Conservation (phyloP, 768 basidiomycete species). For the Hypsizygus marmoreus region DNA sequence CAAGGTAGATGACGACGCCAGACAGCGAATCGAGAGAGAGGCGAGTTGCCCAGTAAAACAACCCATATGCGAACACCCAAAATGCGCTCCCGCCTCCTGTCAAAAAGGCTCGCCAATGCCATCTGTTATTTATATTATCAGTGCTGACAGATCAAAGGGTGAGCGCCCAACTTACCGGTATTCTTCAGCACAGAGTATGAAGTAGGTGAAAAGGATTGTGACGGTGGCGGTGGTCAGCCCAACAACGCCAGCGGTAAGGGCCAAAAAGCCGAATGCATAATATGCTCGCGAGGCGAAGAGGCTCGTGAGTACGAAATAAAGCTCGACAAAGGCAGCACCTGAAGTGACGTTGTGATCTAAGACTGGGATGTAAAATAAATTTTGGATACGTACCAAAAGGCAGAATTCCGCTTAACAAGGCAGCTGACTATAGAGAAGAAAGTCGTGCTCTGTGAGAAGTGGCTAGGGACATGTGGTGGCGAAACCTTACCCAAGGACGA, state of each 20-base stretch:
- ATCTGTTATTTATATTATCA: constrained; percentile 45
- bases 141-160: background rate
- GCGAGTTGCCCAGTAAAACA: constrained; percentile 87
- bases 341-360: too few relatives aligned
- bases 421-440: constrained; percentile 50
- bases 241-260: constrained; percentile 82
- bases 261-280: constrained; percentile 96
- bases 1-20: constrained; percentile 83
- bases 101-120: constrained; percentile 96
- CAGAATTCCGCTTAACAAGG: constrained; percentile 85
- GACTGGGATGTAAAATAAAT: too few relatives aligned
- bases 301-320: constrained; percentile 90
- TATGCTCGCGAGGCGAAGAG: constrained; percentile 91
- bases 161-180: constrained; percentile 60
- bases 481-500: constrained; percentile 64
- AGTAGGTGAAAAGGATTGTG: constrained; percentile 87
- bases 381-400: constrained; percentile 95
- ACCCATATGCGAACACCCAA: constrained; percentile 87
- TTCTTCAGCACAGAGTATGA: constrained; percentile 91
- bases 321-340: constrained; percentile 94
- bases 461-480: background rate
- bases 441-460: constrained; percentile 4
- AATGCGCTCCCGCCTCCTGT: constrained; percentile 91
- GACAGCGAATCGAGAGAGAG: constrained; percentile 84
- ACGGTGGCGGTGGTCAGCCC: constrained; percentile 89